Conservation (phyloP, 2,329 filamentous ascomycete genomes). For the Xylaria sp. region DNA sequence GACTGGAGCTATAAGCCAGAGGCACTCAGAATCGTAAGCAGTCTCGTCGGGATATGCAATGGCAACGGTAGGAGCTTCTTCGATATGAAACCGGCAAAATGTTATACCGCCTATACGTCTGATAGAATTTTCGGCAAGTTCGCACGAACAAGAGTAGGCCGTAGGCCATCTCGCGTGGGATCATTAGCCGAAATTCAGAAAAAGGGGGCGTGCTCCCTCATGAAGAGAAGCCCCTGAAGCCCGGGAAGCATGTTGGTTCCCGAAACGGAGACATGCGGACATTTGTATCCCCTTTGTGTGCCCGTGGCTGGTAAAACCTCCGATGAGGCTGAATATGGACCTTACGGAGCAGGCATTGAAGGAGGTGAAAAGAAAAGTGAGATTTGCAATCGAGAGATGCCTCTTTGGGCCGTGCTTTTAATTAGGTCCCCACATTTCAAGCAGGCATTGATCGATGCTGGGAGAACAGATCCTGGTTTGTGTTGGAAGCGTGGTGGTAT, state of each 20-base stretch:
- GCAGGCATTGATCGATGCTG: neutral
- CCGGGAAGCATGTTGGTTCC: neutral
- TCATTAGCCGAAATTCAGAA: neutral
- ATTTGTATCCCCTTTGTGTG: neutral
- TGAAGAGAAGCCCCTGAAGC: neutral
- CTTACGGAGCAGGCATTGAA: neutral
- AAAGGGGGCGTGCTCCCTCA: neutral
- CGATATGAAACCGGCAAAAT: too few species aligned
- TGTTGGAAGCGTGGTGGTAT: neutral
- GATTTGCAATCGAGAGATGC: constrained; percentile 8
- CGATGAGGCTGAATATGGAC: constrained; percentile 1
- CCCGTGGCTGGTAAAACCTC: constrained; percentile 8
- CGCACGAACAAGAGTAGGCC: too few species aligned
- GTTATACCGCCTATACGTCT: too few species aligned
- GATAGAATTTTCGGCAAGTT: too few species aligned
- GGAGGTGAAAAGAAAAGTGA: neutral
- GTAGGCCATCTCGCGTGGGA: too few species aligned
- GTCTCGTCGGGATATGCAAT: too few species aligned
- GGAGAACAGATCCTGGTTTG: neutral
- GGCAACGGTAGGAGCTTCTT: too few species aligned
- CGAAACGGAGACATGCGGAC: neutral
- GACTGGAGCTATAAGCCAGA: too few species aligned
- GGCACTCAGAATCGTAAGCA: too few species aligned
- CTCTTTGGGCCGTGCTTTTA: neutral
- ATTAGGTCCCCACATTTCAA: neutral